phyloP scores from a whole-genome alignment of 805 yeast genomes.

The Candida sithepensis region DNA sequence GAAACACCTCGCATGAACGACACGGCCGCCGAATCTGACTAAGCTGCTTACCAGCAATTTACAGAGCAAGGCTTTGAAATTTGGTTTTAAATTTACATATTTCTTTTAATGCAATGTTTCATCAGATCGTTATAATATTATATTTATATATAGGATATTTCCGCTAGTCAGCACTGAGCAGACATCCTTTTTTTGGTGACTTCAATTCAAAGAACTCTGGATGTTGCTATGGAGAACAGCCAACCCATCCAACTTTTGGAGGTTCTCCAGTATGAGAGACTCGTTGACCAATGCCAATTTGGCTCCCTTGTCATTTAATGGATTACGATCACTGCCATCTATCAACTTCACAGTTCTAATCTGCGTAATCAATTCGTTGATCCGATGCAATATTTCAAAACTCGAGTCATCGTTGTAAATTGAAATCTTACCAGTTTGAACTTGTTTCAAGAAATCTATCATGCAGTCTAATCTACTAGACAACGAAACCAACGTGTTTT shows the following conservation, averaged over 20 bases:
- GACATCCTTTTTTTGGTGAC: no score
- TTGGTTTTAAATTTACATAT: not conserved
- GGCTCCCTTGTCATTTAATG: conserved; percentile 2
- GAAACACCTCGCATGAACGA: not conserved
- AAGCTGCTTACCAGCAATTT: no score
- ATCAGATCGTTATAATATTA: no score
- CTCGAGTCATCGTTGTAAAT: not conserved
- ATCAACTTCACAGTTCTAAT: conserved; percentile 6
- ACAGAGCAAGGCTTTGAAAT: not conserved
- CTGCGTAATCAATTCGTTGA: conserved; percentile 10
- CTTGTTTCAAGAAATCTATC: conserved; percentile 9
- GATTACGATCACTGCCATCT: not conserved
- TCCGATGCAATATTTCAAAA: conserved; percentile 10
- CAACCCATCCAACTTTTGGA: conserved; percentile 9
- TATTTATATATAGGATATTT: no score
- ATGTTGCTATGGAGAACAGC: conserved; percentile 1
- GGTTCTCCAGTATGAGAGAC: conserved; percentile 9
- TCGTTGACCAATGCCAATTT: conserved; percentile 9
- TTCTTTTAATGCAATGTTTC: not conserved
- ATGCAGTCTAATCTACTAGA: conserved; percentile 5
- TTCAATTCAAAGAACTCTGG: no score
- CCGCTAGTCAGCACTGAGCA: no score
- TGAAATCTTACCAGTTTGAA: conserved; percentile 5
- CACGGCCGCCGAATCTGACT: not conserved
- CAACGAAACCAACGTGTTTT: conserved; percentile 4